Conservation (phyloP, 306 rosid species). For the Begonia masoniana region DNA sequence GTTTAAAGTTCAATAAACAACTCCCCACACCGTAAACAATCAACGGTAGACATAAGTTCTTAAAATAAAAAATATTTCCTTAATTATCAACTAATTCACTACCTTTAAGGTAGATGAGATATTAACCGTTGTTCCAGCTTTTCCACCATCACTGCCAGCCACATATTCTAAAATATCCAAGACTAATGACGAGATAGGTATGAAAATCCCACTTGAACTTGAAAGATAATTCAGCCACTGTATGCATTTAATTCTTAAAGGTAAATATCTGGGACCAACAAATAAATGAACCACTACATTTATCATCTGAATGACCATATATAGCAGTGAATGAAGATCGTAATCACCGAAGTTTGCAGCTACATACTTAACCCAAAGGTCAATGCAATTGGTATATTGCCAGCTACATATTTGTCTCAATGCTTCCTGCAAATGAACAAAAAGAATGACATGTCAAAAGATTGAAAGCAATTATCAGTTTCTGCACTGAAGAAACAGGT, state of each 20-base stretch:
- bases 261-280: conserved; percentile 93
- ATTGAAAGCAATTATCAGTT: too few species aligned
- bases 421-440: conserved; percentile 52
- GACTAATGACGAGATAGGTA: conserved; percentile 65
- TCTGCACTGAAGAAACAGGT: too few species aligned
- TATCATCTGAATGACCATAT: conserved; percentile 51
- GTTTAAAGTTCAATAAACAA: too few species aligned
- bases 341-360: conserved; percentile 38
- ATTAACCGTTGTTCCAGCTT: conserved; percentile 38
- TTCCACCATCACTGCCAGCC: conserved; percentile 47
- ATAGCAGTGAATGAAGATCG: conserved; percentile 66
- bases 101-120: conserved; percentile 53
- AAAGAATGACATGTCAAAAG: conserved; percentile 2
- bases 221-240: conserved; percentile 81
- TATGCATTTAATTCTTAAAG: conserved; percentile 72
- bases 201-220: conserved; percentile 64
- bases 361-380: conserved; percentile 66
- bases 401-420: conserved; percentile 63
- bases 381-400: conserved; percentile 70
- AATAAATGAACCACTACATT: conserved; percentile 67
- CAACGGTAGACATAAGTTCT: too few species aligned
- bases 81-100: conserved; percentile 11
- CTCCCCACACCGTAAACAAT: background rate
- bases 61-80: too few species aligned
- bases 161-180: conserved; percentile 67